Evolutionary conservation across 805 yeast genomes (phyloP).

Genomic region (Osmozyma mogii): DNA sequence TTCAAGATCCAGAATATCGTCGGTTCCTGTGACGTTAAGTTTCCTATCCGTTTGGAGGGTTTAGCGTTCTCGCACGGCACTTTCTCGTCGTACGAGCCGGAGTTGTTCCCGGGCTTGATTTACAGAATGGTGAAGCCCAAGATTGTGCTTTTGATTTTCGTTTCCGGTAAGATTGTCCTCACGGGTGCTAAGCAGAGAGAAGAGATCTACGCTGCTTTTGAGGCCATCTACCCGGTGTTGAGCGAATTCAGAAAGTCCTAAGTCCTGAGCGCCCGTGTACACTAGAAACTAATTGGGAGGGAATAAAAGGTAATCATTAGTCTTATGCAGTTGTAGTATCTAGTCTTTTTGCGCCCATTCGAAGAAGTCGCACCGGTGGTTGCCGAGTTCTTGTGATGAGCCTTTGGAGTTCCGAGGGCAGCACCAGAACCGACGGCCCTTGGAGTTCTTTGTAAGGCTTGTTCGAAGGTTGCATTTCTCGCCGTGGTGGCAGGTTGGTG

Average conservation of each 20-base stretch:
- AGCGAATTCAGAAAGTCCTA: conserved; percentile 89
- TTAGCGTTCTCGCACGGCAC: conserved; percentile 97
- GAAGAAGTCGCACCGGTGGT: conserved; percentile 11
- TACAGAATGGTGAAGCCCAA: conserved; percentile 98
- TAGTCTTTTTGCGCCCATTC: conserved; percentile 12
- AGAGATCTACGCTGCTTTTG: conserved; percentile 96
- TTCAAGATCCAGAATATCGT: conserved; percentile 97
- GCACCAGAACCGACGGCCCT: conserved; percentile 28
- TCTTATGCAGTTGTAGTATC: too few species aligned
- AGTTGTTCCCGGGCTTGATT: conserved; percentile 93
- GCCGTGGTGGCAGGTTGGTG: conserved; percentile 23
- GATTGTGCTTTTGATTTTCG: conserved; percentile 90
- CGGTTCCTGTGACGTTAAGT: conserved; percentile 97
- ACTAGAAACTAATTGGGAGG: too few species aligned
- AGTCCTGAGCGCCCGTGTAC: too few species aligned
- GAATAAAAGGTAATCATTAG: too few species aligned
- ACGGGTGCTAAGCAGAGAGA: conserved; percentile 99
- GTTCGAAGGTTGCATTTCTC: conserved; percentile 21
- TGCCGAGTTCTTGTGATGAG: conserved; percentile 8
- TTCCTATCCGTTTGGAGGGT: conserved; percentile 95
- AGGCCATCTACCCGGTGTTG: conserved; percentile 95
- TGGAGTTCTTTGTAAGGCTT: conserved; percentile 17
- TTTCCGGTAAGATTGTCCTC: conserved; percentile 92
- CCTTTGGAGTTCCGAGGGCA: conserved; percentile 14
- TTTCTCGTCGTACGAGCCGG: conserved; percentile 98